Evolutionary conservation across 345 rosid species (phyloP).

Genomic region (Murraya koenigii): DNA sequence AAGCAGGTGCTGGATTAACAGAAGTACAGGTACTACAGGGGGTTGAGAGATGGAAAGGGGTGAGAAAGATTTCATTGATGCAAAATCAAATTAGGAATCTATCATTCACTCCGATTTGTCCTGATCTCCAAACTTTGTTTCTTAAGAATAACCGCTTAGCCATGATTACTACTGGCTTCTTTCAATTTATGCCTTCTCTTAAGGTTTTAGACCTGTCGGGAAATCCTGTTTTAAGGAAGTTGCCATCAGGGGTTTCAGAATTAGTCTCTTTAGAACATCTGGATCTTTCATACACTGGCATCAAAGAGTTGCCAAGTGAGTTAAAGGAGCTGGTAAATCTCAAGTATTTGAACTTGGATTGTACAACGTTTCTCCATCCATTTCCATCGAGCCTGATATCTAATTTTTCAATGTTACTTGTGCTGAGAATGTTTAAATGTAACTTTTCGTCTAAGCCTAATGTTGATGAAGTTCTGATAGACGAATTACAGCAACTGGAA

Average conservation of each 20-base stretch:
- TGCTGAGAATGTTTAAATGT: neutral
- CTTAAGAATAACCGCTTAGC: neutral
- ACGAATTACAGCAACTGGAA: neutral
- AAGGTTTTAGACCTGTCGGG: conserved; percentile 28
- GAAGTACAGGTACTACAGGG: conserved; percentile 1
- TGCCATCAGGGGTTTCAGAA: conserved; percentile 15
- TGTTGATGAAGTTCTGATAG: neutral
- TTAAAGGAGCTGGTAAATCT: neutral
- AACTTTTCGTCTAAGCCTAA: neutral
- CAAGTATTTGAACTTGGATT: neutral
- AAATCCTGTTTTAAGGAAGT: conserved; percentile 6
- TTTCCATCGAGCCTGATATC: neutral
- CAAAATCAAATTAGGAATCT: neutral
- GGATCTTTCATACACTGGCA: neutral
- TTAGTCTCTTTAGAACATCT: neutral
- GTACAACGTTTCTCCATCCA: neutral
- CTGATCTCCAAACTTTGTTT: conserved; percentile 22
- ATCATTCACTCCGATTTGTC: conserved; percentile 8
- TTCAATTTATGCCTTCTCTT: neutral
- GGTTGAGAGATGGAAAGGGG: conserved; percentile 15
- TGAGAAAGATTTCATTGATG: conserved; percentile 9
- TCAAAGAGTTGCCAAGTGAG: neutral
- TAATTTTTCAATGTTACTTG: neutral
- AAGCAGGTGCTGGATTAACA: conserved; percentile 6
- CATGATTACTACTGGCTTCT: neutral